Evolutionary conservation across 208 protist species (phyloP), one percentile per base, ranked within the genome.

Genomic region (Endotrypanum monterogeii): DNA sequence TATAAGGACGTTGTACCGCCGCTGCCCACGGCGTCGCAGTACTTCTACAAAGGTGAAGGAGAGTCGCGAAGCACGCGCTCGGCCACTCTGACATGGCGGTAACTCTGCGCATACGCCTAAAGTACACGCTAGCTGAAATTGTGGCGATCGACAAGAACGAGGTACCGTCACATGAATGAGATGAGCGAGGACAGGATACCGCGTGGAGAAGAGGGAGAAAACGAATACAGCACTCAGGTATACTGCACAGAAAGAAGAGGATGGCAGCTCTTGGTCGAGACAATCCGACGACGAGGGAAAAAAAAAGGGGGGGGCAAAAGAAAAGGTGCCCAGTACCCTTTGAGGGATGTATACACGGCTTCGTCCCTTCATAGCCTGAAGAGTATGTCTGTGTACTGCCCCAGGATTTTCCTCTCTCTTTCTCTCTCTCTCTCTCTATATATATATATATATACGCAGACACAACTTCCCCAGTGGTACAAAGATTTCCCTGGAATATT

Each of bases 61-160:
- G 4, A 32, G 63, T 28, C 9, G 41, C n/a, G 14, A 54, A 54
- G 18, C 66, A 67, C 63, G 56, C n/a, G 25, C 41, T 50, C 18
- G 55, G 55, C 71, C 77, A 66, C 2, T 52, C 37, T 60, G 69
- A 16, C 74, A 80, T 71, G 25, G 35, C 35, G 12, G 6, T 28
- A n/a, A 35, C 39, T 51, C 23, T 32, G 61, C 18, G 28, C 23
- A 46, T 51, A 6, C n/a, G 62, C 12, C 41, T 30, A 37, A n/a
- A 18, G 37, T 30, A 37, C 48, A 14, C 37, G 44, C 62, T 28
- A n/a, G 28, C 50, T 65, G 37, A 37, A 20, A 39, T 16, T 48
- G 60, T 48, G 60, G 9, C n/a, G 28, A 37, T 30, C 60, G 16
- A 46, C 37, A 44, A 25, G 23, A 14, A 32, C 28, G 46, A 23